Base-by-base conservation (phyloP, 78 protist genomes). In the Pigoraptor vietnamica region DNA sequence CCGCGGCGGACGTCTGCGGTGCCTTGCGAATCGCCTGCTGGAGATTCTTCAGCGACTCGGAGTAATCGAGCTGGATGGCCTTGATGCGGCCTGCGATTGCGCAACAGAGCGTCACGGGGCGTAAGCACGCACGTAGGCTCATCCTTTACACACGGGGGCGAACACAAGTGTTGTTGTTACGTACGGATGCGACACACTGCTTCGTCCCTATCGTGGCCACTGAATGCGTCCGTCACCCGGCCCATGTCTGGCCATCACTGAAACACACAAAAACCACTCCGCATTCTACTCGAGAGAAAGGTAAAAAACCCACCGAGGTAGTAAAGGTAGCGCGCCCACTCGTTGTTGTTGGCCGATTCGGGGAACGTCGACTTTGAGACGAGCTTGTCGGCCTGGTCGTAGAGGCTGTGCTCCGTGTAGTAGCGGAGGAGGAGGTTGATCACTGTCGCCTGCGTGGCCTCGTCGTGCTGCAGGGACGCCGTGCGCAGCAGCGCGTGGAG, bases 11-110 rank as follows among this genome's bases (percentile, higher is more conserved):
- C 32, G 84, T 55, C 92, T 96, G 97, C n/a, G 99, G 99, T 9
- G 99, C 99, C 92, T 98, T 98, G 81, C 99, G 93, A 35, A 94
- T 37, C 2, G 99, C 99, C 91, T 93, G 96, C 39, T 35, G 90
- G 0, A 98, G 94, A 48, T 89, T 91, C 23, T 88, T 37, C 37
- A 90, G 37, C 0, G 99, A 94, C 55, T 95, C 98, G 33, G 96
- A 6, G 96, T 98, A 98, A 19, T 98, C 97, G 29, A 98, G 95
- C 92, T 95, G 98, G 39, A 97, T 92, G 0, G 98, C 97, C 89
- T 94, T 93, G 93, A 97, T 97, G 83, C 97, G 94, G 81, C 98
- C 97, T 90, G 92, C 34, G 48, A n/a, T n/a, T 14, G 34, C 32
- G 6, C 0, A 9, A 67, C 23, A 67, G 21, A 2, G 21, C 82